phyloP scores from a whole-genome alignment of 345 rosid genomes.

The Anastatica hierochuntica region DNA sequence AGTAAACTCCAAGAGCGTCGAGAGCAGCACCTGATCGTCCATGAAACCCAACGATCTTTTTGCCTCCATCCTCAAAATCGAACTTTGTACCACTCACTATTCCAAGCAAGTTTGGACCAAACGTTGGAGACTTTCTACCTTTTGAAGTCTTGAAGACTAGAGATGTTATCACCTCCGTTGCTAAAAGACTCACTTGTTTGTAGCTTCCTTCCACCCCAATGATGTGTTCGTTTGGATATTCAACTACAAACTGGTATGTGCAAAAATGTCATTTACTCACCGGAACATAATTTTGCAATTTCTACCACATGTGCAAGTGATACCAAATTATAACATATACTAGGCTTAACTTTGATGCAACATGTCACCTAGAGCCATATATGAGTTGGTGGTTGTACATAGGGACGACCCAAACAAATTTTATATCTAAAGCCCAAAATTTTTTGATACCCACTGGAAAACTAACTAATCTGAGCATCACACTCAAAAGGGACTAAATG shows the following conservation, averaged over 20 bases:
- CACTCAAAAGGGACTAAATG: too few species aligned
- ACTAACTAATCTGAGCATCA: too few species aligned
- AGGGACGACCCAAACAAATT: too few species aligned
- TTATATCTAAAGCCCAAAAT: too few species aligned
- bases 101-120: constrained; percentile 15
- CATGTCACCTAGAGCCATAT: too few species aligned
- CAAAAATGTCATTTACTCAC: background rate
- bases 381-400: too few species aligned
- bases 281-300: too few species aligned
- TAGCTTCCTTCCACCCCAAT: constrained; percentile 17
- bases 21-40: constrained; percentile 7
- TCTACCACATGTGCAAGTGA: too few species aligned
- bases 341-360: too few species aligned
- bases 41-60: constrained; percentile 16
- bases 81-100: constrained; percentile 7
- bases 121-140: constrained; percentile 10
- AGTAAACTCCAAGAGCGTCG: constrained; percentile 20
- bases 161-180: constrained; percentile 13
- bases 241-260: constrained; percentile 8
- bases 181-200: background rate
- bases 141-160: constrained; percentile 18
- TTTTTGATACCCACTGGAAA: too few species aligned
- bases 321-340: too few species aligned
- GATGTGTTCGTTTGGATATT: constrained; percentile 12
- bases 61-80: background rate